phyloP scores from a whole-genome alignment of 345 rosid genomes.

The Aurinia saxatilis region DNA sequence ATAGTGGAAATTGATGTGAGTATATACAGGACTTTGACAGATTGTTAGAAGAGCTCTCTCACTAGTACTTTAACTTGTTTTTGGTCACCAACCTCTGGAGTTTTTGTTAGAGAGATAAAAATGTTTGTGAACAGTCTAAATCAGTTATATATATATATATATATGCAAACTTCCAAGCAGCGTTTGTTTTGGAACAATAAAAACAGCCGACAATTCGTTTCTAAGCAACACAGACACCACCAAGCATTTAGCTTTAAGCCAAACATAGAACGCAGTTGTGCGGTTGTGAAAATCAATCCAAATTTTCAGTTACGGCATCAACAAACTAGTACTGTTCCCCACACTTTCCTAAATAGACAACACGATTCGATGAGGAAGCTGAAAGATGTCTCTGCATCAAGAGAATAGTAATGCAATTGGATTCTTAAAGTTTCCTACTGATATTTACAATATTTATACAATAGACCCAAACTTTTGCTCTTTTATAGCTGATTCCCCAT shows the following conservation, averaged over 20 bases:
- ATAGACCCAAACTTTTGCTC: neutral
- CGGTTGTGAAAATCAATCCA: conserved; percentile 3
- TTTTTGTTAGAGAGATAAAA: neutral
- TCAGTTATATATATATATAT: neutral
- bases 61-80: neutral
- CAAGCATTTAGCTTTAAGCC: too few species aligned
- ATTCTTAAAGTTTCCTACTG: conserved; percentile 60
- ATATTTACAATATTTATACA: conserved; percentile 15
- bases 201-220: too few species aligned
- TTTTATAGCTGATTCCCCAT: neutral
- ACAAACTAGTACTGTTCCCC: conserved; percentile 47
- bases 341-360: conserved; percentile 40
- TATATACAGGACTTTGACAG: conserved; percentile 6
- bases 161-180: too few species aligned
- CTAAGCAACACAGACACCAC: too few species aligned
- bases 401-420: conserved; percentile 63
- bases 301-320: conserved; percentile 42
- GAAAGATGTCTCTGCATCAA: conserved; percentile 79
- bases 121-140: neutral
- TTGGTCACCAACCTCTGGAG: conserved; percentile 2
- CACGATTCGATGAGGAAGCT: conserved; percentile 46
- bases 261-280: too few species aligned
- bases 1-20: neutral
- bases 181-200: too few species aligned
- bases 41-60: conserved; percentile 15